Evolutionary conservation across 345 rosid genomes (phyloP), one percentile per base, ranked within the genome.

Genomic region (Eucalyptus curtisii): DNA sequence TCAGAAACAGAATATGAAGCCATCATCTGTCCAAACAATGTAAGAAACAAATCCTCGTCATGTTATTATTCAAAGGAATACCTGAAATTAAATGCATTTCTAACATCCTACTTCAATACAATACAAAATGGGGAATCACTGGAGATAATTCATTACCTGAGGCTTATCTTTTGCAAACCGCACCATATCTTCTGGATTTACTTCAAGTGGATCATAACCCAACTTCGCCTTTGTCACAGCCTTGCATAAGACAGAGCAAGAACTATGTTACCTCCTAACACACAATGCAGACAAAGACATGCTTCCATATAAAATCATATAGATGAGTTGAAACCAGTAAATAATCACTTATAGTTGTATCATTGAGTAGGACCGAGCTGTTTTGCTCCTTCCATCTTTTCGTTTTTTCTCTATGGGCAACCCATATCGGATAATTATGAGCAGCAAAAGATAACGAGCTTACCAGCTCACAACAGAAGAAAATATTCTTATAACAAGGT

Each of bases 161-260:
- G 99, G 95, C 88, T 93, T 95, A 90, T 97, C 99, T 93, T 91
- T 96, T 31, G 99, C 99, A 95, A 96, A 96, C 89, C 92, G 95
- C 91, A 97, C 99, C 99, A 97, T 97, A 92, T 97, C 99, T 91
- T 97, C 99, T 88, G 99, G 99, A 93, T 97, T 96, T 91, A 97
- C 99, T 93, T 96, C 99, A 86, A 95, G 89, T 44, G 99, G 99
- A 94, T 97, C 98, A 94, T 96, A 97, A 86, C 99, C 99, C 90
- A 97, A 91, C 92, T 97, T 97, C 91, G 98, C 96, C 95, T 95
- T 97, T 45, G 99, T 96, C 87, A 97, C 99, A 66, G 99, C 99
- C 99, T 97, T 93, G 88, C 59, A 50, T 89, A 31, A 61, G 91
- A 90, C 88, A 91, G 88, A 87, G 76, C 49, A 53, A 45, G 40